A percentile compares a stretch with the other conserved stretches of the same genome.
Conservation (phyloP, 2,329 filamentous ascomycete genomes). For the Scorias spongiosa region DNA sequence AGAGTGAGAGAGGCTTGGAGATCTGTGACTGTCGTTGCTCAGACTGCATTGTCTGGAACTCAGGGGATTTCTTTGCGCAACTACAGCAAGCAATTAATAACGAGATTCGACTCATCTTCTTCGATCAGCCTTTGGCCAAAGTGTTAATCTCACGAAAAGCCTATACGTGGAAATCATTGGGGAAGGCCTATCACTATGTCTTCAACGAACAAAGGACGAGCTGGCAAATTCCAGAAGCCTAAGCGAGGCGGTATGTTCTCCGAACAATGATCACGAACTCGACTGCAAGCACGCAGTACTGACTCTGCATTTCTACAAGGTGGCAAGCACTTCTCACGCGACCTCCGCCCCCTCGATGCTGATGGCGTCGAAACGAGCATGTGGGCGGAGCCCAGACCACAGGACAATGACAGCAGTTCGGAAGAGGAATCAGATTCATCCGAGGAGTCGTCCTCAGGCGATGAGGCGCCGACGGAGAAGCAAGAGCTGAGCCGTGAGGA, state of each 20-base stretch:
- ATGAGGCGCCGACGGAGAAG: constrained; percentile 27
- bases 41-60: too few species aligned
- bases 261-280: not conserved
- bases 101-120: too few species aligned
- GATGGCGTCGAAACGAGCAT: constrained; percentile 82
- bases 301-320: constrained; percentile 38
- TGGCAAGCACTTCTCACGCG: constrained; percentile 87
- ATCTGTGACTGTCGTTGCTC: too few species aligned
- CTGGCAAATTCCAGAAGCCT: constrained; percentile 88
- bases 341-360: constrained; percentile 73
- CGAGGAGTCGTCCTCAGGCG: constrained; percentile 26
- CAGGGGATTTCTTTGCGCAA: too few species aligned
- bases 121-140: too few species aligned
- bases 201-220: constrained; percentile 50
- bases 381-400: constrained; percentile 51
- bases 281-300: constrained; percentile 4
- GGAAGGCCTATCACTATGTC: constrained; percentile 27
- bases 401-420: constrained; percentile 39
- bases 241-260: constrained; percentile 65
- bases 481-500: constrained; percentile 64
- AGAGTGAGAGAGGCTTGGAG: not conserved
- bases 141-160: too few species aligned
- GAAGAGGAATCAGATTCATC: constrained; percentile 31
- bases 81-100: too few species aligned
- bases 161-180: too few species aligned